Percentiles rank a stretch among this genome's conserved stretches.
Evolutionary conservation across 352 stramenopile genomes (phyloP).

Genomic region (Phytophthora boehmeriae): DNA sequence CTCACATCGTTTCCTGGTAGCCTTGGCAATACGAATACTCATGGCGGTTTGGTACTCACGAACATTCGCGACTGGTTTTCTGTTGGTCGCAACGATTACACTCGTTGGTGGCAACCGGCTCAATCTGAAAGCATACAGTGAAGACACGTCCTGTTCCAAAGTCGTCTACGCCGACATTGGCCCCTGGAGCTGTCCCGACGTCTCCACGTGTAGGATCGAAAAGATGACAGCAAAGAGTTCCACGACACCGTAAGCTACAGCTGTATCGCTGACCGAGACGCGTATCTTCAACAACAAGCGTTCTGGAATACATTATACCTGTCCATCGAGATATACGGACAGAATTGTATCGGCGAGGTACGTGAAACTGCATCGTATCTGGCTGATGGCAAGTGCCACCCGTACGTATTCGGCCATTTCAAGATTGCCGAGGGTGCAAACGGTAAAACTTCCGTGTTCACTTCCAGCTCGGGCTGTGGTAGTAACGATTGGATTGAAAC

Average conservation of each 20-base stretch:
- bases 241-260: neutral
- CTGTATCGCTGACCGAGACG: neutral
- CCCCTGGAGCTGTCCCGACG: neutral
- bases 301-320: neutral
- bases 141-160: neutral
- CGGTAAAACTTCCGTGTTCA: slow-evolving; percentile 12
- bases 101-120: neutral
- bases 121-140: neutral
- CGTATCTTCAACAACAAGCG: neutral
- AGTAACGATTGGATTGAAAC: slow-evolving; percentile 10
- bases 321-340: neutral
- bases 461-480: slow-evolving; percentile 9
- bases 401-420: slow-evolving; percentile 23
- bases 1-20: too few species aligned
- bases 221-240: neutral
- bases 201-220: neutral
- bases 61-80: too few species aligned
- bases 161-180: neutral
- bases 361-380: slow-evolving; percentile 12
- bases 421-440: slow-evolving; percentile 11
- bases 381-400: slow-evolving; percentile 23
- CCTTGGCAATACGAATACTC: too few species aligned
- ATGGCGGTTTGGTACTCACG: too few species aligned
- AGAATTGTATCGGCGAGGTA: too few species aligned
- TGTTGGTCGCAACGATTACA: neutral